A percentile compares a stretch with the other conserved stretches of the same genome.
Conservation (phyloP, 1,284 basidiomycete genomes). For the Irpex sp. region DNA sequence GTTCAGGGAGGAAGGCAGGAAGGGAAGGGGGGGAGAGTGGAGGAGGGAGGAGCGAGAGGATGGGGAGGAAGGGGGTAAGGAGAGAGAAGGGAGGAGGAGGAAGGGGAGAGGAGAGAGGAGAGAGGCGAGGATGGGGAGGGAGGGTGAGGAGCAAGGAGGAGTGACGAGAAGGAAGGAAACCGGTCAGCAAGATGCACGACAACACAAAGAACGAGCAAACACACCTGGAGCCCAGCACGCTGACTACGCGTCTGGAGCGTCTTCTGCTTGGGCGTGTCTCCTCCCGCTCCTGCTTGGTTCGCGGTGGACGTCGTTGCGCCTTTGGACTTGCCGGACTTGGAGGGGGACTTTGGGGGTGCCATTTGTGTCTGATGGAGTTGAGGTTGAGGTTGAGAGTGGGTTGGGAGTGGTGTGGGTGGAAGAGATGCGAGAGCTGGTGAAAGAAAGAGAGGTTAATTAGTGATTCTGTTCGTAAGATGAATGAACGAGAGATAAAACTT, state of each 20-base stretch:
- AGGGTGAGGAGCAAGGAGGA: constrained; percentile 22
- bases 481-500: too few relatives aligned
- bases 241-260: constrained; percentile 71
- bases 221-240: constrained; percentile 82
- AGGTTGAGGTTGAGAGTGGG: background rate
- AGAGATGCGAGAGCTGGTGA: too few relatives aligned
- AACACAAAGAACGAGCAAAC: constrained; percentile 22
- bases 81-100: too few relatives aligned
- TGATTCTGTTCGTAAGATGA: too few relatives aligned
- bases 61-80: background rate
- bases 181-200: too few relatives aligned
- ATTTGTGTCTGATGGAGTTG: background rate
- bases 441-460: too few relatives aligned
- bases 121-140: background rate
- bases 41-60: background rate
- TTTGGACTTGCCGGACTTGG: constrained; percentile 18
- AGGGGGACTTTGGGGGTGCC: constrained; percentile 7
- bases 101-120: background rate
- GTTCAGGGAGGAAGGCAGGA: too few relatives aligned
- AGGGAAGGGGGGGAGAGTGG: too few relatives aligned
- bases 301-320: constrained; percentile 13
- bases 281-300: constrained; percentile 26
- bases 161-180: constrained; percentile 18
- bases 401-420: background rate
- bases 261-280: constrained; percentile 33